Percentiles rank a stretch among this genome's conserved stretches.
phyloP scores from a whole-genome alignment of 2,329 filamentous ascomycete species.

The Neopestalotiopsis clavispora region DNA sequence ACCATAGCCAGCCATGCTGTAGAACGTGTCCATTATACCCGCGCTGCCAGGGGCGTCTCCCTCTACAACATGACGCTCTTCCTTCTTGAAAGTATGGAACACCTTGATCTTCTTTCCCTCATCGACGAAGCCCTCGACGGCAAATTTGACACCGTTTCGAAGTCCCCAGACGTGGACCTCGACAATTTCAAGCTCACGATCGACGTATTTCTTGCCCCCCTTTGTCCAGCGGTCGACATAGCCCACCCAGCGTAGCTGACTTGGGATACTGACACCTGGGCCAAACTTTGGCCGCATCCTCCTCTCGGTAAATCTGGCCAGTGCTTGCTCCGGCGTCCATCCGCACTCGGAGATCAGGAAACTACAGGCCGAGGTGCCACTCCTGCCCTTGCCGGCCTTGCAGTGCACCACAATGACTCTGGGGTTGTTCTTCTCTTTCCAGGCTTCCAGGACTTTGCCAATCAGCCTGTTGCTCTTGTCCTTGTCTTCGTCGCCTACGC shows the following conservation, averaged over 20 bases:
- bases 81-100: constrained; percentile 78
- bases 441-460: constrained; percentile 31
- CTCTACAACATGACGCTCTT: constrained; percentile 74
- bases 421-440: constrained; percentile 41
- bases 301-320: constrained; percentile 71
- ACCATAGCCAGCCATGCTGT: constrained; percentile 54
- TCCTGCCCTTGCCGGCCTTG: constrained; percentile 94
- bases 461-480: constrained; percentile 27
- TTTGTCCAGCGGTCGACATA: constrained; percentile 90
- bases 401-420: constrained; percentile 92
- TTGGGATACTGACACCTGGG: constrained; percentile 88
- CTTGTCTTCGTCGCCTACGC: constrained; percentile 19
- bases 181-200: constrained; percentile 81
- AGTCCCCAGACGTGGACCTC: constrained; percentile 93
- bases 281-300: constrained; percentile 92
- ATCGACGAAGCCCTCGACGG: constrained; percentile 84
- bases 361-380: constrained; percentile 84
- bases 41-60: constrained; percentile 55
- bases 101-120: constrained; percentile 85
- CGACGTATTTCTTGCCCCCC: constrained; percentile 77
- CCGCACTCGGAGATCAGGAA: constrained; percentile 89
- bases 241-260: constrained; percentile 83
- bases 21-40: constrained; percentile 56
- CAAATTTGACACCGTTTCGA: constrained; percentile 84
- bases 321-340: constrained; percentile 58